A percentile compares a stretch with the other conserved stretches of the same genome.
Conservation (phyloP, 345 rosid genomes). For the Populus davidiana region DNA sequence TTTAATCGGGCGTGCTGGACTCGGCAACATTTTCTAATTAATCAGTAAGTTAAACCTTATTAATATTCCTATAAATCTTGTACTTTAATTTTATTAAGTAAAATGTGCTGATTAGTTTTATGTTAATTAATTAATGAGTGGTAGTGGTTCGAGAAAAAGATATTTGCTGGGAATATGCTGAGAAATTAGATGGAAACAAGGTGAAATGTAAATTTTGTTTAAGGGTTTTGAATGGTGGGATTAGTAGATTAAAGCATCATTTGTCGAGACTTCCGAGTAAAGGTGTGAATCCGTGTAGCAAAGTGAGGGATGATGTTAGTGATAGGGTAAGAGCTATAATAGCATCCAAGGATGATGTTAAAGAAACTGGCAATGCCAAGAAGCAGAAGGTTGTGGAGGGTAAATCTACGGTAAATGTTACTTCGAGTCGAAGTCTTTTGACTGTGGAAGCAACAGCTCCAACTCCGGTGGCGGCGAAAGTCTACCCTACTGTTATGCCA, state of each 20-base stretch:
- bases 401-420: slow-evolving; percentile 39
- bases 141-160: slow-evolving; percentile 93
- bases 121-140: neutral
- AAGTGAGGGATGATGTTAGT: slow-evolving; percentile 77
- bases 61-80: neutral
- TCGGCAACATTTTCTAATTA: neutral
- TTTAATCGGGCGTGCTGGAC: slow-evolving; percentile 7
- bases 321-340: slow-evolving; percentile 67
- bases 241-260: slow-evolving; percentile 88
- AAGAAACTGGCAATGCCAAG: slow-evolving; percentile 42
- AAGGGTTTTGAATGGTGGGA: slow-evolving; percentile 76
- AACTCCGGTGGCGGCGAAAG: slow-evolving; percentile 44
- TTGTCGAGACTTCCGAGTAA: slow-evolving; percentile 81
- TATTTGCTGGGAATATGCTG: slow-evolving; percentile 90
- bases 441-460: slow-evolving; percentile 26
- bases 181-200: slow-evolving; percentile 83
- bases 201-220: slow-evolving; percentile 75
- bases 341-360: slow-evolving; percentile 56
- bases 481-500: slow-evolving; percentile 38
- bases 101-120: neutral
- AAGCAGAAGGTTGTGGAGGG: slow-evolving; percentile 46
- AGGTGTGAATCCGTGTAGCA: slow-evolving; percentile 87
- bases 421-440: slow-evolving; percentile 32
- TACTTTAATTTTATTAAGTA: neutral
- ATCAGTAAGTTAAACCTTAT: slow-evolving; percentile 32